Percentiles rank a stretch among this genome's conserved stretches.
phyloP scores from a whole-genome alignment of 768 basidiomycete species.

The Plicaturopsis crispa region DNA sequence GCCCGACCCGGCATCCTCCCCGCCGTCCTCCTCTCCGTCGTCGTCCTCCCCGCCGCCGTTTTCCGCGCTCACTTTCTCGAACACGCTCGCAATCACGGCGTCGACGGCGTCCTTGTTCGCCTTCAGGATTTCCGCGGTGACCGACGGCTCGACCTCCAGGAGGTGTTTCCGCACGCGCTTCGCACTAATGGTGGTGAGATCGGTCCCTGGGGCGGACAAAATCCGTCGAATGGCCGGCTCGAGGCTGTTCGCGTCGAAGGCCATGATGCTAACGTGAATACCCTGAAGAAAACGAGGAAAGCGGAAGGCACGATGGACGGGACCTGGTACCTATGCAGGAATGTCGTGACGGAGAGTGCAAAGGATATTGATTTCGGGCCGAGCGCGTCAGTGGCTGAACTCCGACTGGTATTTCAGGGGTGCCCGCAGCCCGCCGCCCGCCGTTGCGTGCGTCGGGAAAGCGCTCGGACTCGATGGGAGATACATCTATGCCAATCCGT shows the following conservation, averaged over 20 bases:
- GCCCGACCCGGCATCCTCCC: constrained; percentile 1
- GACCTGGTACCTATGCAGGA: too few relatives aligned
- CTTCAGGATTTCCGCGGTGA: constrained; percentile 57
- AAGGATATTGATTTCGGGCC: not conserved
- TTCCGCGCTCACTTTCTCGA: constrained; percentile 43
- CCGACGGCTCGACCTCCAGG: constrained; percentile 39
- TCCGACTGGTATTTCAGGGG: too few relatives aligned
- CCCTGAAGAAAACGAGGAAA: constrained; percentile 6
- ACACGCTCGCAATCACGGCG: constrained; percentile 57
- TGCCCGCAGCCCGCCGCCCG: too few relatives aligned
- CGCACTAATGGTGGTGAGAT: constrained; percentile 76
- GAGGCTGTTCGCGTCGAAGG: constrained; percentile 44
- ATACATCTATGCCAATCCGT: too few relatives aligned
- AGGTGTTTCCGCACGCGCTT: constrained; percentile 83
- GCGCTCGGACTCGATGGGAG: too few relatives aligned
- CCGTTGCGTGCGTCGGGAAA: too few relatives aligned
- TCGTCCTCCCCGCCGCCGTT: constrained; percentile 21
- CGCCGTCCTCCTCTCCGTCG: constrained; percentile 21
- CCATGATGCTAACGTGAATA: constrained; percentile 27
- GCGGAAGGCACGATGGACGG: constrained; percentile 1
- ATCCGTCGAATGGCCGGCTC: constrained; percentile 60
- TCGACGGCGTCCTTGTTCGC: constrained; percentile 65
- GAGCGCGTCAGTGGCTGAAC: too few relatives aligned
- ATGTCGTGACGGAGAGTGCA: not conserved
- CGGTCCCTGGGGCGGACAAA: constrained; percentile 68